A percentile compares a stretch with the other conserved stretches of the same genome.
Evolutionary conservation across 805 yeast genomes (phyloP).

Genomic region (Wilhelminamyces savonicus): DNA sequence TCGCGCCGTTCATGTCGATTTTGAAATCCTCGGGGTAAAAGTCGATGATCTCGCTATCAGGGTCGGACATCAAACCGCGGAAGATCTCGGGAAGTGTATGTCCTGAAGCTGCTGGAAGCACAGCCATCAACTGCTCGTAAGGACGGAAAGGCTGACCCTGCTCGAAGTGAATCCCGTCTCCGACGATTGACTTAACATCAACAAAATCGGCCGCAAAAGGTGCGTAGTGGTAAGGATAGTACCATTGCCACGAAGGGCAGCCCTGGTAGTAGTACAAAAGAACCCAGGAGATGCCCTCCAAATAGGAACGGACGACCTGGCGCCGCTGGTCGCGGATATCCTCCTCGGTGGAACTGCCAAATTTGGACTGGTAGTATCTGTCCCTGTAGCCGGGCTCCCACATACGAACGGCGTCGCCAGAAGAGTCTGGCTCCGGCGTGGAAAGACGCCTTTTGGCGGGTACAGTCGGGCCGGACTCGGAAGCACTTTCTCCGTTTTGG

Average conservation of each 20-base stretch:
- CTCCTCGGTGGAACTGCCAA: slow-evolving; percentile 49
- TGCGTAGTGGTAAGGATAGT: slow-evolving; percentile 93
- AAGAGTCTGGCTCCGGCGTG: slow-evolving; percentile 29
- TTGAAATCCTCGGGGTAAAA: slow-evolving; percentile 85
- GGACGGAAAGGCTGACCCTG: slow-evolving; percentile 81
- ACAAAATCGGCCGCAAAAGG: slow-evolving; percentile 91
- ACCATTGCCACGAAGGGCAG: slow-evolving; percentile 99
- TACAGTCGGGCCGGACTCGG: neutral
- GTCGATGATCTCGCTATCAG: slow-evolving; percentile 78
- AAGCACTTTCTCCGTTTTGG: neutral
- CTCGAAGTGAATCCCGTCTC: slow-evolving; percentile 48
- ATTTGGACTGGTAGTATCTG: slow-evolving; percentile 76
- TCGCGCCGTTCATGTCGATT: slow-evolving; percentile 93
- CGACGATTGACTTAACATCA: slow-evolving; percentile 41
- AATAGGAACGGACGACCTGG: slow-evolving; percentile 62
- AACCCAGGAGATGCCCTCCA: slow-evolving; percentile 98
- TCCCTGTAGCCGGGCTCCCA: slow-evolving; percentile 85
- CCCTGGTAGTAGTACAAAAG: slow-evolving; percentile 92
- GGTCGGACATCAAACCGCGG: slow-evolving; percentile 72
- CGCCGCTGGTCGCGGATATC: slow-evolving; percentile 48
- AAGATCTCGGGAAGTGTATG: slow-evolving; percentile 79
- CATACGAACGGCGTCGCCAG: slow-evolving; percentile 44
- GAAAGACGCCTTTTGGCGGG: neutral
- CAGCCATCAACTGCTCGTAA: slow-evolving; percentile 91
- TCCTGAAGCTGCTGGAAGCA: slow-evolving; percentile 88